Base-by-base conservation (phyloP, 495 filamentous ascomycete genomes). In the Sphaerosporella brunnea region DNA sequence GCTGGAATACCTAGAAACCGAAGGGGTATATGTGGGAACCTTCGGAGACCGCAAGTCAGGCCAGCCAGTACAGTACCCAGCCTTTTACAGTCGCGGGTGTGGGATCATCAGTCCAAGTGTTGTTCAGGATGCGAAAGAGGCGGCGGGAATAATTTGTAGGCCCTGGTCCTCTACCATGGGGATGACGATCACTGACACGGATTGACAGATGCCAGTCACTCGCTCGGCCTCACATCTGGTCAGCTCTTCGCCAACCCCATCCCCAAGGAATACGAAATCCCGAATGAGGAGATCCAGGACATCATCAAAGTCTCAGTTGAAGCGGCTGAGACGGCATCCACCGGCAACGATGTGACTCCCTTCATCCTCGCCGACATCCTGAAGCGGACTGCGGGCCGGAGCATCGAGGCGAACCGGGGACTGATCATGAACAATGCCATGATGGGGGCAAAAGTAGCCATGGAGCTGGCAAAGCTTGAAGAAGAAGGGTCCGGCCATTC, bases 1-100 rank as follows among this genome's bases (percentile, higher is more conserved):
- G 1, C 69, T 97, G 1, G 90, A 97, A 65, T 93, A 82, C 53
- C 73, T 97, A 15, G 90, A 97, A 63, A 97, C 90, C 0, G 82
- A 93, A 61, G 90, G 90, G 4, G 85, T 81, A 23, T 69, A 76
- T 39, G 85, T 93, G 3, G 77, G 75, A 18, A 94, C 90, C 0
- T 97, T 95, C 69, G 77, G 84, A 2, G 83, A 92, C 65, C 80
- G 78, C 4, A 69, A 78, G 30, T 63, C 65, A 34, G 74, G 73
- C 1, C 53, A 62, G 24, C 61, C 68, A 8, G 72, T 93, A 16
- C 80, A 90, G 58, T 82, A 93, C 52, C 90, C 90, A 1, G 82
- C 81, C 2, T 97, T 97, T 62, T 97, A 79, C 72, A 78, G 78
- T 3, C 68, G 85, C 18, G 84, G 94, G 23, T 94, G 86, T 59